Percentiles rank a stretch among this genome's conserved stretches.
These are phyloP conservation scores for Coprinellus aureogranulatus DNA, from an alignment of 768 basidiomycete genomes.

Conservation along the genomic window DNA sequence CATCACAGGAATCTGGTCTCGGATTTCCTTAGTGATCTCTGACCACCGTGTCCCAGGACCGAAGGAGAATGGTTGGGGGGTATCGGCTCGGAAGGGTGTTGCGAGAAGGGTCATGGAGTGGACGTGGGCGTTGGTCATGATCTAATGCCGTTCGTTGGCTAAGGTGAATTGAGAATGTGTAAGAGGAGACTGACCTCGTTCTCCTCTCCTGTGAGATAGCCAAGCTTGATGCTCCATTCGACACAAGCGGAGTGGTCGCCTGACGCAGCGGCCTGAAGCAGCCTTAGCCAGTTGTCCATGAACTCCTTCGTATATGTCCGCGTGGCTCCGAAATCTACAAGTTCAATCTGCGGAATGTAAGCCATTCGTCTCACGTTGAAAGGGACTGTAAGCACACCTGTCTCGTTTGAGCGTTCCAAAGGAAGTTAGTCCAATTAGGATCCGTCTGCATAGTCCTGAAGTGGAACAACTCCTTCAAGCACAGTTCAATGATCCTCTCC, in stretches of 20 bases:
- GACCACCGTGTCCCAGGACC: slow-evolving; percentile 63
- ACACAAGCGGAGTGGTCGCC: slow-evolving; percentile 68
- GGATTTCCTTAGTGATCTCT: slow-evolving; percentile 72
- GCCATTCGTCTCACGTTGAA: neutral
- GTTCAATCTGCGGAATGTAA: slow-evolving; percentile 57
- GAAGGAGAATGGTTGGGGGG: slow-evolving; percentile 77
- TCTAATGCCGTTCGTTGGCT: slow-evolving; percentile 43
- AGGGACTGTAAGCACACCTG: slow-evolving; percentile 48
- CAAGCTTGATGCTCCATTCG: slow-evolving; percentile 73
- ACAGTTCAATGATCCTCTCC: slow-evolving; percentile 74
- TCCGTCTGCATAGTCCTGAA: slow-evolving; percentile 97
- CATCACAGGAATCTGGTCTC: slow-evolving; percentile 86
- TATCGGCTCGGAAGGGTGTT: slow-evolving; percentile 70
- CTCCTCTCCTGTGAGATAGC: slow-evolving; percentile 90
- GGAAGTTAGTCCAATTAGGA: slow-evolving; percentile 97
- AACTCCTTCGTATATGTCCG: slow-evolving; percentile 81
- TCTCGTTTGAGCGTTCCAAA: slow-evolving; percentile 71
- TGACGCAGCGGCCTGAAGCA: slow-evolving; percentile 77
- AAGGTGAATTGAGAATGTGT: neutral
- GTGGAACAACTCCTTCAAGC: slow-evolving; percentile 84
- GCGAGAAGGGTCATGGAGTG: slow-evolving; percentile 81
- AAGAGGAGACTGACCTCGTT: slow-evolving; percentile 55
- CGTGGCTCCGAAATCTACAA: slow-evolving; percentile 97
- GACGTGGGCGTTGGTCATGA: slow-evolving; percentile 86
- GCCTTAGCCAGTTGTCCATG: slow-evolving; percentile 80